phyloP scores from a whole-genome alignment of 768 basidiomycete species.

The Hygrophorus pudorinus region DNA sequence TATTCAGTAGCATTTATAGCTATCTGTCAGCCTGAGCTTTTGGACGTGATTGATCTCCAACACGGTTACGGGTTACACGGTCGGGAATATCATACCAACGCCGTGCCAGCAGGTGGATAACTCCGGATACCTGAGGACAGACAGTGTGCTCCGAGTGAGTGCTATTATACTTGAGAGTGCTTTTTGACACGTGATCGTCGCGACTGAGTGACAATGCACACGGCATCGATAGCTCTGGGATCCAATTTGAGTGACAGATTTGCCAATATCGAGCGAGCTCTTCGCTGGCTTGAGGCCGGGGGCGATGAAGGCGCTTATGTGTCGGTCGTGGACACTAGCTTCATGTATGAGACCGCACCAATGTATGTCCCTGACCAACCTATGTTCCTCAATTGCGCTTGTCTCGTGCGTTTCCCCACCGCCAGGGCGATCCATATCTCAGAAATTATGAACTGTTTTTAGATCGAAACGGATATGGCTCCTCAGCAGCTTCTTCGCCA shows the following conservation, averaged over 20 bases:
- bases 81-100: too few species aligned
- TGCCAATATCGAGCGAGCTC: constrained; percentile 68
- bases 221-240: constrained; percentile 70
- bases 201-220: too few species aligned
- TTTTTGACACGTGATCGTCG: too few species aligned
- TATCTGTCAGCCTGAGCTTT: too few species aligned
- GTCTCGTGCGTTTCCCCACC: constrained; percentile 50
- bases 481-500: constrained; percentile 49
- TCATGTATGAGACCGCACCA: constrained; percentile 86
- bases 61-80: too few species aligned
- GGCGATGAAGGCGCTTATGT: constrained; percentile 18
- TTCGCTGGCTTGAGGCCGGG: constrained; percentile 52
- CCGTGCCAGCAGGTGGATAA: too few species aligned
- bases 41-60: too few species aligned
- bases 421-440: not conserved
- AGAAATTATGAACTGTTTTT: not conserved
- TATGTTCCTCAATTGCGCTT: constrained; percentile 84
- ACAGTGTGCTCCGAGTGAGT: too few species aligned
- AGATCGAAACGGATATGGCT: constrained; percentile 70
- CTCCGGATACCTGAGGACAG: too few species aligned
- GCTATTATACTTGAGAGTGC: too few species aligned
- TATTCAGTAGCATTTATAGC: too few species aligned
- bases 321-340: constrained; percentile 65
- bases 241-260: constrained; percentile 88
- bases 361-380: constrained; percentile 96